Evolutionary conservation across 768 basidiomycete genomes (phyloP), one percentile per base, ranked within the genome.

Genomic region (Leccinum imitatum): DNA sequence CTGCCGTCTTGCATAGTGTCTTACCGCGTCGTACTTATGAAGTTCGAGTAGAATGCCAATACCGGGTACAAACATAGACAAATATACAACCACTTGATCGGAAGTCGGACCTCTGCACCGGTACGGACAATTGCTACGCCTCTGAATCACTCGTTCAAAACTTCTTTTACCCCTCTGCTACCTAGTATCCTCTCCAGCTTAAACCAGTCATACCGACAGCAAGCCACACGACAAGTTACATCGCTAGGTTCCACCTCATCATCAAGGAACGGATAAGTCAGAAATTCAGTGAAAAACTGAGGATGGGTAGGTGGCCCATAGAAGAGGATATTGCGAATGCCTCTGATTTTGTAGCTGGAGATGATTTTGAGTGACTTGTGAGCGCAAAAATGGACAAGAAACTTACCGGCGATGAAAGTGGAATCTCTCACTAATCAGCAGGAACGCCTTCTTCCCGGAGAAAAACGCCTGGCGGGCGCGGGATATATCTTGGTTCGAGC

Each of bases 401-500:
- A 71, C 78, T 48, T 48, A 87, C 89, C 94, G 80, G 63, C 92
- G 85, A 81, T 93, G 98, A 74, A 98, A 99, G 74, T 99, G 95
- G 80, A 98, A 98, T n/a, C 97, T 86, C 71, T 99, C 97, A 67
- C 91, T 96, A 69, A 98, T 80, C 62, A 98, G 80, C 31, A 99
- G 73, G 79, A 98, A 93, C 0, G 89, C 79, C 65, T 89, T 93
- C 66, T 89, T 87, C 46, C 91, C 92, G 21, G 80, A 81, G 82
- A 96, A 98, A 79, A 99, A 98, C 0, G 89, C 85, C 66, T 95
- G 91, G 48, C 97, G 84, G 0, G 95, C 96, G 3, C 95, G 87
- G 4, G 92, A 91, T 63, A 99, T 96, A 57, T 98, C 96, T 73
- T 91, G 87, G 64, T 93, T 95, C 11, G 91, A 86, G 0, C 93